Conservation (phyloP, 306 rosid species). For the Mucuna pruriens region DNA sequence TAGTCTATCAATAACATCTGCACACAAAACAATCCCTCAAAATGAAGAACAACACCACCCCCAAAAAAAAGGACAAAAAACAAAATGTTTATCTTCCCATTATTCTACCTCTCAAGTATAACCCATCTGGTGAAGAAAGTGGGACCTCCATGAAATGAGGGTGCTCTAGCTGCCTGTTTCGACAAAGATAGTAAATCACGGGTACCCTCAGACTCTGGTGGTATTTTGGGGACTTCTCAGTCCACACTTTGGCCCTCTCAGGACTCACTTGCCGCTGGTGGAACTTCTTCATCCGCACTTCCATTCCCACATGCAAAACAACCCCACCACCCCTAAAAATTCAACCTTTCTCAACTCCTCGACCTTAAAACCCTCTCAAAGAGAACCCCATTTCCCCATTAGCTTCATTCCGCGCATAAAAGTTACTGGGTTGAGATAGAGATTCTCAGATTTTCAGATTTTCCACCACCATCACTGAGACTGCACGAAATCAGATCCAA, state of each 20-base stretch:
- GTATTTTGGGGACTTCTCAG: constrained; percentile 90
- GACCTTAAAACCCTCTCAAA: constrained; percentile 8
- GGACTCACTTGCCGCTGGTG: constrained; percentile 82
- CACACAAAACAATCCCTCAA: constrained; percentile 39
- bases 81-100: neutral
- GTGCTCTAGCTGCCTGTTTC: constrained; percentile 91
- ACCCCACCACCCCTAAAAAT: constrained; percentile 17
- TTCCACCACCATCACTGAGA: neutral
- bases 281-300: constrained; percentile 77
- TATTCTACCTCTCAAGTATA: constrained; percentile 78
- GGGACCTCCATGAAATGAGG: constrained; percentile 99
- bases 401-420: constrained; percentile 25
- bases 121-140: constrained; percentile 76
- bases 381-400: constrained; percentile 31
- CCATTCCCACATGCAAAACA: constrained; percentile 64
- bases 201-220: constrained; percentile 83
- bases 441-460: neutral
- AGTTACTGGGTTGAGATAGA: constrained; percentile 6
- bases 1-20: constrained; percentile 90
- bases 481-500: constrained; percentile 47
- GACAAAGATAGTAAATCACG: constrained; percentile 84
- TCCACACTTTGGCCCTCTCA: constrained; percentile 95
- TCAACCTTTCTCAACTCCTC: constrained; percentile 7
- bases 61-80: neutral
- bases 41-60: neutral